Base-by-base conservation (phyloP, 805 yeast species). In the Priceomyces haplophilus region DNA sequence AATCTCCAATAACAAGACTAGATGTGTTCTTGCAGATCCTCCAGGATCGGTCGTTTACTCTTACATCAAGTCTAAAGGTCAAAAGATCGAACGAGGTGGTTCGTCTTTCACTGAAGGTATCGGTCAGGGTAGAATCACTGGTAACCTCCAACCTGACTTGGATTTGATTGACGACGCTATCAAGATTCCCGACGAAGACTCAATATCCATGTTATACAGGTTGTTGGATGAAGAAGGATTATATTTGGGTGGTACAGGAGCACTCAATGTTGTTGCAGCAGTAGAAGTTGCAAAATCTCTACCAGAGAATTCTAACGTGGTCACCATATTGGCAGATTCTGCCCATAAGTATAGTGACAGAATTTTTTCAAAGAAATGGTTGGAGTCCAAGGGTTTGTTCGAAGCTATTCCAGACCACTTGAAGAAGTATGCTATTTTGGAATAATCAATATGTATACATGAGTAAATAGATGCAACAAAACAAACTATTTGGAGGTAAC, bases 71-170 rank as follows among this genome's bases (percentile, higher is more conserved):
- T 72, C 85, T 4, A 79, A 81, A 13, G 91, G 91, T 24, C 69
- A 82, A 58, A 73, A 76, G 8, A 65, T 83, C 43, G 88, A 80
- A 34, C 78, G 89, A 55, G 73, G 77, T 1, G 97, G 97, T 23
- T 79, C 88, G 3, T 85, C 95, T 0, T 88, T 90, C 63, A 90
- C 97, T 21, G 97, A 90, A 67, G 97, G 97, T 24, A 88, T 90
- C 66, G 97, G 97, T 21, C 97, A 90, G 66, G 96, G 96, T 37
- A 77, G 97, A 54, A 84, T 90, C 54, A 90, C 97, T 4, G 84
- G 78, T 49, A 90, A 90, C 62, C 73, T 90, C 62, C 72, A 72
- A 13, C 85, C 80, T 34, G 96, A 88, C 48, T 67, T 88, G 21
- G 83, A 74, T 7, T 61, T 82, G 24, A 73, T 88, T 29, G 97